These are phyloP conservation scores for apple (Malus domestica) DNA, from an alignment of 306 rosid genomes.

Conservation along the genomic window ASM211411v1 NC_041798.1:37929001-37929500, in stretches of 20 bases:
- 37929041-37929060: not conserved
- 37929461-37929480: too few species aligned
- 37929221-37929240: not conserved
- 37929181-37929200: not conserved
- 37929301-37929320: conserved; percentile 43
- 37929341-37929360: conserved; percentile 58
- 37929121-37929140: not conserved
- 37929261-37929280: not conserved
- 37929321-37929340: conserved; percentile 29
- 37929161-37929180: too few species aligned
- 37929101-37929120: not conserved
- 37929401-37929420: not conserved
- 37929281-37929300: conserved; percentile 15
- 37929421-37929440: not conserved
- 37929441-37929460: too few species aligned
- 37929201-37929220: too few species aligned
- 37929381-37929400: conserved; percentile 14
- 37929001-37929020: not conserved
- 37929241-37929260: not conserved
- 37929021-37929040: not conserved
- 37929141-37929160: not conserved
- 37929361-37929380: conserved; percentile 65
- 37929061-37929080: not conserved
- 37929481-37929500: too few species aligned
- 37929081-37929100: not conserved